These are phyloP conservation scores for Penicillium subrubescens DNA, from an alignment of 495 filamentous ascomycete species.

Conservation along the genomic window DNA sequence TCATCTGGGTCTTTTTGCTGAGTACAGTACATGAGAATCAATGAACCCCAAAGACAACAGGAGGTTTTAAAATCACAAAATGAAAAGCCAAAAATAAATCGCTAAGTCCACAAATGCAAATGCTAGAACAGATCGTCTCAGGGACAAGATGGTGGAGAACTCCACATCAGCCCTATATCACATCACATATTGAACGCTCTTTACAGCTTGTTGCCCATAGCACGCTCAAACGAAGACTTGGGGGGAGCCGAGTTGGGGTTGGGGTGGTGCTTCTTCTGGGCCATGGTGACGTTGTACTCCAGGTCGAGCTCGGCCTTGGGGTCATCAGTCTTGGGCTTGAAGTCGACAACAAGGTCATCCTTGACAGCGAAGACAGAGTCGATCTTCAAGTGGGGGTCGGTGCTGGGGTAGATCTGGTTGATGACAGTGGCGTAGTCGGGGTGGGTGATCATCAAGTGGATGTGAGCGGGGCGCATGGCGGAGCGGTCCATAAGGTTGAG, in stretches of 20 bases:
- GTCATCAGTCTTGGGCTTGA: constrained; percentile 53
- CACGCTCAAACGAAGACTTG: constrained; percentile 48
- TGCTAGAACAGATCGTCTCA: background rate
- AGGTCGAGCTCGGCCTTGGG: constrained; percentile 50
- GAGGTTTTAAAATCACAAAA: background rate
- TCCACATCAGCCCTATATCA: background rate
- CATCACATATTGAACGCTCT: background rate
- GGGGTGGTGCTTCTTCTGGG: constrained; percentile 51
- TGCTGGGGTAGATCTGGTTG: constrained; percentile 65
- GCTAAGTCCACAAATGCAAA: constrained; percentile 6
- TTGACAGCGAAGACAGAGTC: constrained; percentile 72
- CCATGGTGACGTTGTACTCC: constrained; percentile 50
- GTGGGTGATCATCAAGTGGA: constrained; percentile 54
- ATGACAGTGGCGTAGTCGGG: constrained; percentile 55
- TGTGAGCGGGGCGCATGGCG: constrained; percentile 52
- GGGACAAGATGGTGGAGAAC: background rate
- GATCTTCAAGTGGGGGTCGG: constrained; percentile 60
- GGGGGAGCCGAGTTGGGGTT: constrained; percentile 50
- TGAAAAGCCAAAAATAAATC: background rate
- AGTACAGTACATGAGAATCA: background rate
- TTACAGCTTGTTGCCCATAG: constrained; percentile 9
- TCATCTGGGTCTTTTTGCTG: background rate
- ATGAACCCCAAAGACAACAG: background rate
- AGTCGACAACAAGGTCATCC: constrained; percentile 65
- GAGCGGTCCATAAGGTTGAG: constrained; percentile 72